Percentiles rank a stretch among this genome's conserved stretches.
These are phyloP conservation scores for Didymella glomerata DNA, from an alignment of 2,329 filamentous ascomycete species.

Conservation along the genomic window DNA sequence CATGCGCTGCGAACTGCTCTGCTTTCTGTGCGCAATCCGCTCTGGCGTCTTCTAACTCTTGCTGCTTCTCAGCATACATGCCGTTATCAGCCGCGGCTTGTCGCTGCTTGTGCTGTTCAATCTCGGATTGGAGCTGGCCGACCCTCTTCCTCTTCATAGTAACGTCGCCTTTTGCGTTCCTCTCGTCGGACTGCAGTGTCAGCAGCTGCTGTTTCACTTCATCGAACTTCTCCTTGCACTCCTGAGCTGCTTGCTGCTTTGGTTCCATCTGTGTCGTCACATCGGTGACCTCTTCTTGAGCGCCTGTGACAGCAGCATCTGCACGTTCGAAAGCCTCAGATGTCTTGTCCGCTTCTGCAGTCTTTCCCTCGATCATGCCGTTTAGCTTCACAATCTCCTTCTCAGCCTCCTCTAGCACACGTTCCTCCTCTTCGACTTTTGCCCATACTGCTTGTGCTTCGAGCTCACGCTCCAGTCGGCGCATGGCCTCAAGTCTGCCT, in stretches of 20 bases:
- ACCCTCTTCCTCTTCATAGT: slow-evolving; percentile 60
- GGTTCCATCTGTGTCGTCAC: slow-evolving; percentile 51
- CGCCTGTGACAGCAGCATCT: slow-evolving; percentile 50
- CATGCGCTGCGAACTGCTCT: slow-evolving; percentile 54
- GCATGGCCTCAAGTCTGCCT: slow-evolving; percentile 71
- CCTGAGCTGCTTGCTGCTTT: slow-evolving; percentile 57
- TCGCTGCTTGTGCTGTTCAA: slow-evolving; percentile 65
- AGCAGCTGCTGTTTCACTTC: slow-evolving; percentile 63
- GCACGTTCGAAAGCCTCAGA: slow-evolving; percentile 55
- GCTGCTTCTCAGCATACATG: slow-evolving; percentile 68
- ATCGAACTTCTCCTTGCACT: slow-evolving; percentile 63
- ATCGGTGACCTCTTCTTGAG: slow-evolving; percentile 47
- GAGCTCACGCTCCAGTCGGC: slow-evolving; percentile 66
- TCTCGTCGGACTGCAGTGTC: slow-evolving; percentile 66
- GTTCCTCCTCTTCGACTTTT: slow-evolving; percentile 81
- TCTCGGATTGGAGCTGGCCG: slow-evolving; percentile 54
- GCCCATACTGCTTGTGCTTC: slow-evolving; percentile 81
- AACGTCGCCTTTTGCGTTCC: slow-evolving; percentile 68
- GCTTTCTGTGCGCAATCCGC: slow-evolving; percentile 58
- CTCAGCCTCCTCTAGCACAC: slow-evolving; percentile 41
- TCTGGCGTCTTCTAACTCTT: slow-evolving; percentile 67
- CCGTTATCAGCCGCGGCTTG: slow-evolving; percentile 72
- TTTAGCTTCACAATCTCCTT: slow-evolving; percentile 46
- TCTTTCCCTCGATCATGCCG: slow-evolving; percentile 59
- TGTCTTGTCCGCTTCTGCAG: slow-evolving; percentile 56